phyloP scores from a whole-genome alignment of 306 rosid species.

The Glycine tomentella region DNA sequence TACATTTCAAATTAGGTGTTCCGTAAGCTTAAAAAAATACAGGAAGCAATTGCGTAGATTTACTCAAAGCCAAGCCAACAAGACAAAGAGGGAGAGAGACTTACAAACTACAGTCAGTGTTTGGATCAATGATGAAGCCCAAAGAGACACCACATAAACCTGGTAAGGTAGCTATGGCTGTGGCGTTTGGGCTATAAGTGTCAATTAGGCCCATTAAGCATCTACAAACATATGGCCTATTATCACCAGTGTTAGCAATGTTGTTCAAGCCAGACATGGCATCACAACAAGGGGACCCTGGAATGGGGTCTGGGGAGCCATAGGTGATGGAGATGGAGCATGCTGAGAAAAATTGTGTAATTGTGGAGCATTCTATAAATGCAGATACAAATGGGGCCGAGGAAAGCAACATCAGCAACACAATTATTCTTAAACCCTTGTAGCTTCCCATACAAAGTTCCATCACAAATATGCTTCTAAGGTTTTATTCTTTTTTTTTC shows the following conservation, averaged over 20 bases:
- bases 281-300: constrained; percentile 65
- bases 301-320: constrained; percentile 63
- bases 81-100: not conserved
- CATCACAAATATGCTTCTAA: constrained; percentile 23
- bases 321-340: constrained; percentile 60
- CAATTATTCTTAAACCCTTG: constrained; percentile 44
- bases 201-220: constrained; percentile 61
- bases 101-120: constrained; percentile 52
- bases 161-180: constrained; percentile 60
- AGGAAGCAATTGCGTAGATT: no score
- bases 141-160: constrained; percentile 67
- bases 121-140: constrained; percentile 64
- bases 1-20: no score
- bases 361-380: constrained; percentile 56
- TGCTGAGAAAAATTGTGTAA: constrained; percentile 49
- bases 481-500: not conserved
- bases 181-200: constrained; percentile 52
- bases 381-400: constrained; percentile 33
- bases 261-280: constrained; percentile 55
- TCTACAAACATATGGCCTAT: constrained; percentile 51
- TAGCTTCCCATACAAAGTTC: constrained; percentile 39
- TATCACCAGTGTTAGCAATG: constrained; percentile 43
- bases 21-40: no score
- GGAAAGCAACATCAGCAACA: constrained; percentile 28
- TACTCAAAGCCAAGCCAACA: no score